phyloP scores from a whole-genome alignment of 495 filamentous ascomycete genomes.

The Penicillium turbatum region DNA sequence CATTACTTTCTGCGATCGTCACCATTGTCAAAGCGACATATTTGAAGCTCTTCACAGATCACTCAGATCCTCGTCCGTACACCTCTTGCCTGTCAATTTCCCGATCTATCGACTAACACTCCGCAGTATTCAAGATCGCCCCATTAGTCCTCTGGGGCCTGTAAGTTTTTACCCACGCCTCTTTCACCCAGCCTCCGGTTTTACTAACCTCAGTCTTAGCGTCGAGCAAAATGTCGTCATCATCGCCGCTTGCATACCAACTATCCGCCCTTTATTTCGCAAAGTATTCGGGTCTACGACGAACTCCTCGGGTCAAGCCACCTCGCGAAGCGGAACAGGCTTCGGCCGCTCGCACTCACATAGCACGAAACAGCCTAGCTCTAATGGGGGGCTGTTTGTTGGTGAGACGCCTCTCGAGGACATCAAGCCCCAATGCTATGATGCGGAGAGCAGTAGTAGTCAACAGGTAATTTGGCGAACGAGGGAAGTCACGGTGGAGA shows the following conservation, averaged over 20 bases:
- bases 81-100: background rate
- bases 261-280: constrained; percentile 29
- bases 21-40: constrained; percentile 20
- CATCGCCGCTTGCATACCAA: constrained; percentile 35
- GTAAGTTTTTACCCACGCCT: constrained; percentile 8
- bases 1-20: constrained; percentile 20
- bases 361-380: background rate
- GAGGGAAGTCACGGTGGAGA: background rate
- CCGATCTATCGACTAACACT: background rate
- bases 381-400: background rate
- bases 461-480: background rate
- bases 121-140: constrained; percentile 13
- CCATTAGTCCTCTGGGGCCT: constrained; percentile 17
- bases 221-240: constrained; percentile 31
- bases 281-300: constrained; percentile 8
- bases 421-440: background rate
- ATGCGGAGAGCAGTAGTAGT: constrained; percentile 2
- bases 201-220: background rate
- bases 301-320: background rate
- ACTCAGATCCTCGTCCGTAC: constrained; percentile 16
- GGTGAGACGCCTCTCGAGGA: constrained; percentile 7
- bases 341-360: constrained; percentile 4
- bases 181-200: background rate
- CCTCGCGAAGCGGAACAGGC: background rate
- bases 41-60: constrained; percentile 16